phyloP scores from a whole-genome alignment of 495 filamentous ascomycete species.

The Ascodesmis nigricans region DNA sequence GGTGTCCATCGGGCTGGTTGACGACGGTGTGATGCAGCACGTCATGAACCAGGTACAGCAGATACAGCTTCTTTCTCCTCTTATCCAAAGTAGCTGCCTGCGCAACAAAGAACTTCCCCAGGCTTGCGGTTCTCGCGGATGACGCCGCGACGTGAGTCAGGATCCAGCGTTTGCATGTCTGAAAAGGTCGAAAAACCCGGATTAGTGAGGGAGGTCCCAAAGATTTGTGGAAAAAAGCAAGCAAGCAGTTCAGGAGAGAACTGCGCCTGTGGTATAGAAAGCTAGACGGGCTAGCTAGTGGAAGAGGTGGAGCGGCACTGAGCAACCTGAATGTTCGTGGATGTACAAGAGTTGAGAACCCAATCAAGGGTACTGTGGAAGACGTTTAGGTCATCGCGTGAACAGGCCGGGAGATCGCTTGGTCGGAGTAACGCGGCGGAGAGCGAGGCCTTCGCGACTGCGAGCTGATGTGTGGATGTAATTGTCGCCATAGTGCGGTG shows the following conservation, averaged over 20 bases:
- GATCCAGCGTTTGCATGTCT: constrained; percentile 81
- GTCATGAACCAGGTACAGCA: constrained; percentile 70
- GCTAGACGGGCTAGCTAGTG: constrained; percentile 34
- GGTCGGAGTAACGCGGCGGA: constrained; percentile 51
- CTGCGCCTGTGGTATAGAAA: constrained; percentile 5
- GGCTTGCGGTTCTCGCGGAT: constrained; percentile 36
- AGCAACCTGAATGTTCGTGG: constrained; percentile 91
- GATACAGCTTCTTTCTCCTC: constrained; percentile 48
- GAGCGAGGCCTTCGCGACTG: constrained; percentile 63
- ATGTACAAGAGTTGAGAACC: constrained; percentile 51
- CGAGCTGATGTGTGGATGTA: constrained; percentile 42
- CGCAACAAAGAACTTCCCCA: constrained; percentile 57
- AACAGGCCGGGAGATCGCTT: constrained; percentile 41
- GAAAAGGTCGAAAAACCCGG: background rate
- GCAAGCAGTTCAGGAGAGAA: background rate
- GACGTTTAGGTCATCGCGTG: constrained; percentile 46
- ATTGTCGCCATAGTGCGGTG: no score
- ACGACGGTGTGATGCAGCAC: constrained; percentile 56
- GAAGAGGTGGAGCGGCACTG: no score
- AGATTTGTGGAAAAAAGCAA: constrained; percentile 1
- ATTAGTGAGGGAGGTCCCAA: constrained; percentile 5
- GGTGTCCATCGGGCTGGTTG: constrained; percentile 30
- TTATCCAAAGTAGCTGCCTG: constrained; percentile 37
- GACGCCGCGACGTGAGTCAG: constrained; percentile 51
- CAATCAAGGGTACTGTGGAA: constrained; percentile 48